A percentile compares a stretch with the other conserved stretches of the same genome.
phyloP scores from a whole-genome alignment of 495 filamentous ascomycete genomes.

The Aspergillus sparsus region DNA sequence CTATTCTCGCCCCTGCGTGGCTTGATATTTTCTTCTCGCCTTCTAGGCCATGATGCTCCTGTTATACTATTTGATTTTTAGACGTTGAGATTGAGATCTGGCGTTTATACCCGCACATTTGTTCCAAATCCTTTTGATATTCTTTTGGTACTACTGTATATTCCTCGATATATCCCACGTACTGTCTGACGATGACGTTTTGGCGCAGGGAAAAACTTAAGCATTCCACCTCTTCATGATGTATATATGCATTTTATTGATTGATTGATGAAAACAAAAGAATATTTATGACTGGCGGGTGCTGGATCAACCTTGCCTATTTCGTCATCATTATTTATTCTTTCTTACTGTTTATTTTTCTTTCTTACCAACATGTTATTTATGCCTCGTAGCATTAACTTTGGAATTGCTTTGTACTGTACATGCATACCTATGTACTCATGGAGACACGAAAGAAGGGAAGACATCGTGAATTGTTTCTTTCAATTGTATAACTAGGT shows the following conservation, averaged over 20 bases:
- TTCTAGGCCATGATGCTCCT: neutral
- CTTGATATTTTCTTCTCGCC: too few relatives aligned
- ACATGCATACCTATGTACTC: too few relatives aligned
- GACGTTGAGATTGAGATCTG: neutral
- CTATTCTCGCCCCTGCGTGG: too few relatives aligned
- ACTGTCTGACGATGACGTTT: neutral
- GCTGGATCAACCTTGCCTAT: neutral
- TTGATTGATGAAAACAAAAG: neutral
- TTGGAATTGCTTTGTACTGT: too few relatives aligned
- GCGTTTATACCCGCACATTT: too few relatives aligned
- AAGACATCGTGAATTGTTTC: neutral
- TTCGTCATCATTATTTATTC: neutral
- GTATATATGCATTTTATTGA: slow-evolving; percentile 4
- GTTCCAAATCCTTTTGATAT: too few relatives aligned
- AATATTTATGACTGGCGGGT: neutral
- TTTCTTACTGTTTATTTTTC: neutral
- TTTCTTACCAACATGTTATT: neutral
- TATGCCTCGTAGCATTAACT: too few relatives aligned
- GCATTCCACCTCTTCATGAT: neutral
- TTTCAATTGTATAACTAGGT: neutral
- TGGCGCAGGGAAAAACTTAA: neutral
- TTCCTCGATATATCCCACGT: neutral
- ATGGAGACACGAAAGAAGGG: neutral
- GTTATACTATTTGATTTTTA: neutral
- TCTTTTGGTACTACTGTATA: too few relatives aligned